Base-by-base conservation (phyloP, 352 stramenopile genomes). In the Phytophthora citrophthora region DNA sequence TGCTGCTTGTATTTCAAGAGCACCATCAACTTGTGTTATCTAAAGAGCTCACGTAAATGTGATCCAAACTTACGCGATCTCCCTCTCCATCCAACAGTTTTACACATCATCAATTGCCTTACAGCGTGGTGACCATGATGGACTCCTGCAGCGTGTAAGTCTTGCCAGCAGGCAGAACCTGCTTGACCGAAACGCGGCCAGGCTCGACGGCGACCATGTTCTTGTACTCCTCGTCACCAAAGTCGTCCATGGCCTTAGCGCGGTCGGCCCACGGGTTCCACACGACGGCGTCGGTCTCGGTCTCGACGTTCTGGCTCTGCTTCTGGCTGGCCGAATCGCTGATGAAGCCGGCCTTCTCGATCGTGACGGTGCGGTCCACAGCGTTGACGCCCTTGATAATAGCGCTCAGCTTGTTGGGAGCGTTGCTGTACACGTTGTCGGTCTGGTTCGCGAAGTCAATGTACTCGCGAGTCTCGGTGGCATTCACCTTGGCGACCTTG, bases 171-270 rank as follows among this genome's bases (percentile, higher is more conserved):
- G 61, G 72, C 13, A 93, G 78, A 18, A 54, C 66, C 55, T 72
- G 61, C 50, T 65, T 57, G 9, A 55, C 64, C 54, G 76, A 89
- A 20, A 95, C 84, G 36, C 85, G 76, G n/a, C 96, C 96, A 5
- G 96, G 96, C 72, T 99, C 96, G 29, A 98, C 80, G 68, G 94
- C 98, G 47, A 98, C 83, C 93, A 99, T 98, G 49, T 91, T 79
- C 36, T 89, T 65, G 77, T 97, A 98, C 75, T 98, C 91, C 52
- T 98, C 95, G 61, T 97, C 85, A 44, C 81, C 90, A 77, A 99
- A 98, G 76, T 99, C 95, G 31, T 68, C 72, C 85, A 98, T 97
- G 29, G 68, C 71, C 63, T 93, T 89, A 24, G 93, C 89, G 55
- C 98, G 98, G 39, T 92, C 83, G 41, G 90, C 81, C 72, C 91